Evolutionary conservation across 805 yeast genomes (phyloP), one percentile per base, ranked within the genome.

Genomic region (Candida insectorum): DNA sequence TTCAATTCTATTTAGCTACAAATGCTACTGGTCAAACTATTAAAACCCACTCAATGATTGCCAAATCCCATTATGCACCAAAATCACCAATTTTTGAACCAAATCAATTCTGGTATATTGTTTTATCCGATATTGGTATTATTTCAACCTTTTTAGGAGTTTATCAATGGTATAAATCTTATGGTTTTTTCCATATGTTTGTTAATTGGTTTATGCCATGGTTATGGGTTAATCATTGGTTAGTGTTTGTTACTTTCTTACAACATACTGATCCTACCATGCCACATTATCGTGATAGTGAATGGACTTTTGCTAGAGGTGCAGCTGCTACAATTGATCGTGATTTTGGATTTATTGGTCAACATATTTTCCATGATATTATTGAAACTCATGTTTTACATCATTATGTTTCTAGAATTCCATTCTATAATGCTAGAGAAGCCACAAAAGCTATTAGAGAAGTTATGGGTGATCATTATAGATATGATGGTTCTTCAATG

Each of bases 271-370:
- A 75, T 52, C 71, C 78, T 30, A 54, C 69, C 2, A 62, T 75
- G 69, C 80, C 82, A 24, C 83, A 77, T 51, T 77, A 77, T 54
- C 71, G 66, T 29, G 71, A 66, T 33, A 49, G 54, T 12, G 71
- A 74, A 56, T 77, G 83, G 83, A 76, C 70, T 37, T 77, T 77
- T 45, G 81, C 81, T 37, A 65, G 77, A 49, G 83, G 83, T 54
- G 81, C 83, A 6, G 81, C 81, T 41, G 75, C 81, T 28, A 77
- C 83, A 23, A 73, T 77, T 41, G 83, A 77, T 53, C 65, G 82
- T 56, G 66, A 77, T 43, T 76, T 69, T 51, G 81, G 81, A 8
- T 74, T 77, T 39, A 54, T 77, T 34, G 83, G 81, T 37, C 71
- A 61, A 48, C 71, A 67, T 45, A 66, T 73, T 38, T 73, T 74